These are phyloP conservation scores for Coemansia sp. DNA, from an alignment of 192 early-diverging fungal species.

Conservation along the genomic window DNA sequence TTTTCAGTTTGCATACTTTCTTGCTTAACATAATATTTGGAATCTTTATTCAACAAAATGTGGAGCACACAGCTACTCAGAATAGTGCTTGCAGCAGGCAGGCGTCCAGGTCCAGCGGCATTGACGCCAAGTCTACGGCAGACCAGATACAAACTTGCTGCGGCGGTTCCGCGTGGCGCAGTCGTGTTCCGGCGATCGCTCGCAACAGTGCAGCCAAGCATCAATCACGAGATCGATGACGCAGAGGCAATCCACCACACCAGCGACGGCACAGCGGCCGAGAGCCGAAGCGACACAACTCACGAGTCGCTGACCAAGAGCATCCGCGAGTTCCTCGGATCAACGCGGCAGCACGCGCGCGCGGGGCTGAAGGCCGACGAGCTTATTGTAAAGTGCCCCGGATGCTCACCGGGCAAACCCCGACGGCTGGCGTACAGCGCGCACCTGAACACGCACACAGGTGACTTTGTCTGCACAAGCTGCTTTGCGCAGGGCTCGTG, in stretches of 20 bases:
- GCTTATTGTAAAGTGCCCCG: conserved; percentile 52
- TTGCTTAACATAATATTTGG: too few relatives aligned
- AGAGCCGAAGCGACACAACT: background rate
- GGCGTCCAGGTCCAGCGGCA: too few relatives aligned
- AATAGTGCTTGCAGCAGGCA: too few relatives aligned
- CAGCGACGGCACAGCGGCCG: background rate
- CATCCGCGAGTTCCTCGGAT: conserved; percentile 41
- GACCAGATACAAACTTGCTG: too few relatives aligned
- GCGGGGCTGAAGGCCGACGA: conserved; percentile 50
- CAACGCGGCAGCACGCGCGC: conserved; percentile 48
- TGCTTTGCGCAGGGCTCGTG: conserved; percentile 59
- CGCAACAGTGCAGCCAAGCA: conserved; percentile 15
- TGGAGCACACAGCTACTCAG: too few relatives aligned
- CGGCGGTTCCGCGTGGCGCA: background rate
- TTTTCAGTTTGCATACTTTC: too few relatives aligned
- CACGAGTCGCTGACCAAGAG: conserved; percentile 17
- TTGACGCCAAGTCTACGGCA: too few relatives aligned
- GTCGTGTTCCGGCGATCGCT: conserved; percentile 5
- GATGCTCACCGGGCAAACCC: conserved; percentile 50
- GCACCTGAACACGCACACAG: conserved; percentile 52
- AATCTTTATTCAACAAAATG: too few relatives aligned
- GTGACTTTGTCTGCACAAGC: conserved; percentile 56
- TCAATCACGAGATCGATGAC: background rate
- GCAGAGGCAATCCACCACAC: background rate
- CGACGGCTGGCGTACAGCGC: conserved; percentile 56